Base-by-base conservation (phyloP, 2,329 filamentous ascomycete genomes). In the Diaporthe sp. region DNA sequence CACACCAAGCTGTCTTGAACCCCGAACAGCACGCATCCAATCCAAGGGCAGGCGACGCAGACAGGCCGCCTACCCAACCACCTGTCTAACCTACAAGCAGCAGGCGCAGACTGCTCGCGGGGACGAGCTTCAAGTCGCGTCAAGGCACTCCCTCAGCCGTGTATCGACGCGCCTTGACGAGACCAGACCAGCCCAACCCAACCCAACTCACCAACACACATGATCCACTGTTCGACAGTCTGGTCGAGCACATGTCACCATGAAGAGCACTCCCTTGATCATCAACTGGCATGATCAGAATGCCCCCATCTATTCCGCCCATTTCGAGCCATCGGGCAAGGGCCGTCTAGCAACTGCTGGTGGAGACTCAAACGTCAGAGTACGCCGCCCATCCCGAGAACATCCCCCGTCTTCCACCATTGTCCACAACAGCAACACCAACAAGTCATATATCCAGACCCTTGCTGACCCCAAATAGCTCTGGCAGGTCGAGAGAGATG, bases 221-320 rank as follows among this genome's bases (percentile, higher is more conserved):
- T 74, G 74, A 40, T 40, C 47, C 38, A 55, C 22, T 38, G 30
- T 15, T 66, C 72, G 74, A 70, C 57, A 68, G 28, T 40, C 25
- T 61, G 50, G 52, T 73, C 72, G 74, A 71, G 74, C 74, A 71
- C 64, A 80, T 80, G 81, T 81, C 84, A 88, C 84, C 83, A 99
- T 99, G 97, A 98, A 97, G 90, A 96, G 95, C 82, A 93, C 95
- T 82, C 96, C 97, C 80, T 90, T 99, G 79, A 96, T 98, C 82
- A 96, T 99, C 86, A 95, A 97, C 88, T 99, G 97, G 97, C 97
- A 99, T 86, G 95, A 98, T 84, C 95, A 98, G 82, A 98, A 97
- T 86, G 92, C 95, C 80, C 97, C 97, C 75, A 96, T 99, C 83
- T 99, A 98, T 87, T 98, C 96, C 57, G 95, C 95, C 79, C 96